These are phyloP conservation scores for Cryptococcus jaspeensis DNA, from an alignment of 1,284 basidiomycete genomes.

Conservation along the genomic window DNA sequence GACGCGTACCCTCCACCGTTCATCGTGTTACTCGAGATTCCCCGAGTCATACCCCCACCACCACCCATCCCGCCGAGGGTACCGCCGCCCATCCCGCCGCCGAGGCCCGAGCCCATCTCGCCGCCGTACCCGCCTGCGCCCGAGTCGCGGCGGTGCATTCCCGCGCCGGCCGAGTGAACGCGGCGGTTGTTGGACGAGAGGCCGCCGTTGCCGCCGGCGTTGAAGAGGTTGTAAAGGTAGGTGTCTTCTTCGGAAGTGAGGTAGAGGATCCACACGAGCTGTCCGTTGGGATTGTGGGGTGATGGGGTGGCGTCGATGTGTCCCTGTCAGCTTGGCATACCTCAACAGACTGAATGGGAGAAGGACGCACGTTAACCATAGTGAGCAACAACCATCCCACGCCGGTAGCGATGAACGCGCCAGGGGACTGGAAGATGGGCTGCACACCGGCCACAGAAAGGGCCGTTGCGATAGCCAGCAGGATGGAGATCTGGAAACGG, in stretches of 20 bases:
- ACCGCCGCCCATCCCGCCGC: slow-evolving; percentile 24
- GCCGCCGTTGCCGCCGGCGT: slow-evolving; percentile 79
- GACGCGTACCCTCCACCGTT: slow-evolving; percentile 23
- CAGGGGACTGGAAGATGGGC: slow-evolving; percentile 32
- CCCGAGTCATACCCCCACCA: slow-evolving; percentile 19
- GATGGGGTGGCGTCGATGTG: background rate
- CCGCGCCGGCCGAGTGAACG: slow-evolving; percentile 9
- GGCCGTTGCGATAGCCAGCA: slow-evolving; percentile 81
- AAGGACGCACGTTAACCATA: slow-evolving; percentile 62
- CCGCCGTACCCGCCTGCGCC: background rate
- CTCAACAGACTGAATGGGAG: background rate
- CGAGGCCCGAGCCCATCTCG: slow-evolving; percentile 7
- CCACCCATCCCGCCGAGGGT: slow-evolving; percentile 6
- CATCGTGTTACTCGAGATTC: slow-evolving; percentile 27
- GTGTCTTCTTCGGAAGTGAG: slow-evolving; percentile 95
- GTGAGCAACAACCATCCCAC: slow-evolving; percentile 92
- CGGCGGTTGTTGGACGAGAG: slow-evolving; percentile 56
- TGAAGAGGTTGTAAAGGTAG: slow-evolving; percentile 76
- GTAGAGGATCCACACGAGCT: slow-evolving; percentile 94
- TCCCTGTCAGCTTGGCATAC: background rate
- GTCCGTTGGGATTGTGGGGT: slow-evolving; percentile 5
- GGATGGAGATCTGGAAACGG: slow-evolving; percentile 72
- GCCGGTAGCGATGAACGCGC: slow-evolving; percentile 74
- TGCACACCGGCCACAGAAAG: slow-evolving; percentile 63
- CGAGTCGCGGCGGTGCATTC: slow-evolving; percentile 1